Percentiles rank a stretch among this genome's conserved stretches.
These are phyloP conservation scores for Penicillium subrubescens DNA, from an alignment of 495 filamentous ascomycete genomes.

Conservation along the genomic window DNA sequence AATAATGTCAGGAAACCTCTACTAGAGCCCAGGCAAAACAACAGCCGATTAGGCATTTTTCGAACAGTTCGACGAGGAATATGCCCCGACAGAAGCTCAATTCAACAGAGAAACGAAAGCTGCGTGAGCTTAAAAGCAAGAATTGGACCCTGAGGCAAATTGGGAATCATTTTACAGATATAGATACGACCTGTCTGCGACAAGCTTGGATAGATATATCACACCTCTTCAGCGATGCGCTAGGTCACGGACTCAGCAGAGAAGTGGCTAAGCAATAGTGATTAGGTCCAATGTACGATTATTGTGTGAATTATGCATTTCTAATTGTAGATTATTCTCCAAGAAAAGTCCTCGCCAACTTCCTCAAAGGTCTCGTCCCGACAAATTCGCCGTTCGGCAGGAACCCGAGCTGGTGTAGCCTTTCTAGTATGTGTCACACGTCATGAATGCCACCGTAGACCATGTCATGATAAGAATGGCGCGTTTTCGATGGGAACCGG, in stretches of 20 bases:
- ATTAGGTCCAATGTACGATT: no score
- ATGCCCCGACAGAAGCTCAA: neutral
- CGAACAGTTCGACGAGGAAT: neutral
- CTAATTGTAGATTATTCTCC: no score
- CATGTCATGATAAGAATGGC: no score
- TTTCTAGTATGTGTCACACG: no score
- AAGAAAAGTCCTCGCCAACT: no score
- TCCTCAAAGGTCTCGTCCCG: no score
- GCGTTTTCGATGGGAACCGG: no score
- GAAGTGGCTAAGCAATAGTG: no score
- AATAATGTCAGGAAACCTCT: neutral
- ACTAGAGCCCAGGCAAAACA: neutral
- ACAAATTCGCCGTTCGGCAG: no score
- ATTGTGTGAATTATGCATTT: no score
- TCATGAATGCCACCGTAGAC: no score
- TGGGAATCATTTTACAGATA: neutral
- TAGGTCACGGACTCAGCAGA: neutral
- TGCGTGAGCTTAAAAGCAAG: neutral
- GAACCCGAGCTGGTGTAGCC: no score
- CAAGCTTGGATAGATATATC: neutral
- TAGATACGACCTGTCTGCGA: neutral
- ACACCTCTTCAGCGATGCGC: neutral
- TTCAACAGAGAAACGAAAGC: neutral
- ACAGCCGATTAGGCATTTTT: neutral
- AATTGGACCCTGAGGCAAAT: neutral